Conservation (phyloP, 164 flowering plant genomes). For the Vitis amurensis region DNA sequence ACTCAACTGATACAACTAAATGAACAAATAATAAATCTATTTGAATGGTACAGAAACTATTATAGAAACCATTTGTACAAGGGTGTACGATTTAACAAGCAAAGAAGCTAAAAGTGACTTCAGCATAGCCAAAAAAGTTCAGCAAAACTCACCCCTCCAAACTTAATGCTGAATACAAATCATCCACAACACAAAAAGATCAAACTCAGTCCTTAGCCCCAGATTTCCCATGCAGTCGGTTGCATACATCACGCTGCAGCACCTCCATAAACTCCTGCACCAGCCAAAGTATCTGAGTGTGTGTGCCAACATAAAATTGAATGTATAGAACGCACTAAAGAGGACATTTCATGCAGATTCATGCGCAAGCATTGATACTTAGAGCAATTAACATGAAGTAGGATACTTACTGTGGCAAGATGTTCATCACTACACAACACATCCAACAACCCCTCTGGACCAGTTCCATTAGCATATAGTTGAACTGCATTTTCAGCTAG, state of each 20-base stretch:
- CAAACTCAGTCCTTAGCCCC: background rate
- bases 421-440: conserved; percentile 54
- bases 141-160: too few relatives aligned
- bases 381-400: background rate
- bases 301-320: background rate
- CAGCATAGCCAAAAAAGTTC: too few relatives aligned
- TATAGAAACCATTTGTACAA: too few relatives aligned
- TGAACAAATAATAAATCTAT: too few relatives aligned
- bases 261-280: conserved; percentile 68
- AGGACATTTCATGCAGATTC: background rate
- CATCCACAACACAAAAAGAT: too few relatives aligned
- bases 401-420: conserved; percentile 55
- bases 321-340: background rate
- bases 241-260: conserved; percentile 42
- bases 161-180: too few relatives aligned
- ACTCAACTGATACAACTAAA: too few relatives aligned
- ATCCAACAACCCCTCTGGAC: conserved; percentile 35
- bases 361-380: too few relatives aligned
- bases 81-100: too few relatives aligned
- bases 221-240: conserved; percentile 34
- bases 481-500: conserved; percentile 49
- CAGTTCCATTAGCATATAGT: conserved; percentile 24
- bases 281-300: background rate
- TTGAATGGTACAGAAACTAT: too few relatives aligned
- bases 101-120: too few relatives aligned